Percentiles rank a stretch among this genome's conserved stretches.
These are phyloP conservation scores for Thelephora ganbajun DNA, from an alignment of 768 basidiomycete genomes.

Conservation along the genomic window DNA sequence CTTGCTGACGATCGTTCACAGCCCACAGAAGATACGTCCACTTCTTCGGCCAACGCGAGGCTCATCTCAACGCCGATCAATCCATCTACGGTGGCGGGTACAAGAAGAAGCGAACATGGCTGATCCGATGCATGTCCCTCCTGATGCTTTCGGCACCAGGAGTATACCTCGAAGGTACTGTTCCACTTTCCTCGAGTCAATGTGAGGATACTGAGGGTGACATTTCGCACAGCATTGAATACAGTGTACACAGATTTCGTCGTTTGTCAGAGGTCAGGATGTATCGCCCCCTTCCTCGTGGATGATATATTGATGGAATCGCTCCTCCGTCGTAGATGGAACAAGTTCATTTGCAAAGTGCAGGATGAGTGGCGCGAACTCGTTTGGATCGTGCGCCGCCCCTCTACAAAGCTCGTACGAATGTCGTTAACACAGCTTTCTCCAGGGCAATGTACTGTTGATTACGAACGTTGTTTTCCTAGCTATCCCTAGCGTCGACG, in stretches of 20 bases:
- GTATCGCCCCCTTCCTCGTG: background rate
- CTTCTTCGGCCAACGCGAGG: conserved; percentile 30
- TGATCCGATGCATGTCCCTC: conserved; percentile 10
- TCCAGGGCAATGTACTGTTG: conserved; percentile 21
- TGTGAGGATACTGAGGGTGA: no score
- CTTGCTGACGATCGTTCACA: conserved; percentile 3
- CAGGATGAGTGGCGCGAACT: conserved; percentile 15
- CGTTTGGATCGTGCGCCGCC: conserved; percentile 10
- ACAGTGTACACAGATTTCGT: conserved; percentile 11
- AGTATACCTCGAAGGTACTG: conserved; percentile 9
- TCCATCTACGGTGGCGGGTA: conserved; percentile 18
- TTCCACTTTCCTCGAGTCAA: no score
- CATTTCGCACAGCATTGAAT: conserved; percentile 7
- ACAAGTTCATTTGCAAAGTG: conserved; percentile 12
- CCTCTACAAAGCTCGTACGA: background rate
- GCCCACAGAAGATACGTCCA: conserved; percentile 25
- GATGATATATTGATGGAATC: background rate
- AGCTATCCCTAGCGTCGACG: conserved; percentile 18
- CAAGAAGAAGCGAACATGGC: conserved; percentile 5
- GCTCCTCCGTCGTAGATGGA: conserved; percentile 7
- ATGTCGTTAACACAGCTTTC: background rate
- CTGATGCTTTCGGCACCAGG: conserved; percentile 16
- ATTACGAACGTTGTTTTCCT: conserved; percentile 20
- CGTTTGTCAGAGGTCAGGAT: background rate
- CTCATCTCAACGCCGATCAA: conserved; percentile 29